Percentiles rank a stretch among this genome's conserved stretches.
Conservation (phyloP, 1,139 yeast genomes). For the Groenewaldozyma sp. region DNA sequence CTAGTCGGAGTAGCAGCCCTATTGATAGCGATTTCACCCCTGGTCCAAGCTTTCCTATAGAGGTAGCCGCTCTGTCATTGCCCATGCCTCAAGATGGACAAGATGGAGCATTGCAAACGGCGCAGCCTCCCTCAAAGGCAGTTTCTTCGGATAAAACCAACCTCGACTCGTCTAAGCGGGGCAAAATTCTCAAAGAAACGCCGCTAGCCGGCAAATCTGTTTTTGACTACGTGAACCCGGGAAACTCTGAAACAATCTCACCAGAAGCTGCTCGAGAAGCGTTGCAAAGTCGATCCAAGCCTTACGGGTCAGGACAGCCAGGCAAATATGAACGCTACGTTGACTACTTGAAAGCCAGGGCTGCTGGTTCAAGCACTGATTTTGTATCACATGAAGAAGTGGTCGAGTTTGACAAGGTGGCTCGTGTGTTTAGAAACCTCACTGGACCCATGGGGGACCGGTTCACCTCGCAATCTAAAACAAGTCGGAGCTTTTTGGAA, state of each 20-base stretch:
- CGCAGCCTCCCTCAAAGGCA: too few species aligned
- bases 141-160: too few species aligned
- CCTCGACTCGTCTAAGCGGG: not conserved
- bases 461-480: conserved; percentile 10
- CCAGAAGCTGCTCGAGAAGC: conserved; percentile 6
- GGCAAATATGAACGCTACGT: conserved; percentile 11
- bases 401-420: conserved; percentile 24
- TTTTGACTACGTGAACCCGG: not conserved
- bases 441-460: conserved; percentile 22
- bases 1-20: too few species aligned
- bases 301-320: conserved; percentile 8
- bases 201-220: conserved; percentile 1
- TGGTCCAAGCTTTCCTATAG: too few species aligned
- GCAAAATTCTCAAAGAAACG: not conserved
- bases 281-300: conserved; percentile 6
- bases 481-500: not conserved
- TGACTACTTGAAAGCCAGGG: conserved; percentile 8
- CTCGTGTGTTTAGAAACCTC: conserved; percentile 23
- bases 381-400: conserved; percentile 13
- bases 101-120: too few species aligned
- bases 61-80: too few species aligned
- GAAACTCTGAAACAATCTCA: not conserved
- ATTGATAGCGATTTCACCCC: too few species aligned
- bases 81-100: too few species aligned
- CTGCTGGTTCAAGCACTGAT: conserved; percentile 6